Evolutionary conservation across 202 grass and related monocot genomes (phyloP).

Genomic region (Zizania palustris): DNA sequence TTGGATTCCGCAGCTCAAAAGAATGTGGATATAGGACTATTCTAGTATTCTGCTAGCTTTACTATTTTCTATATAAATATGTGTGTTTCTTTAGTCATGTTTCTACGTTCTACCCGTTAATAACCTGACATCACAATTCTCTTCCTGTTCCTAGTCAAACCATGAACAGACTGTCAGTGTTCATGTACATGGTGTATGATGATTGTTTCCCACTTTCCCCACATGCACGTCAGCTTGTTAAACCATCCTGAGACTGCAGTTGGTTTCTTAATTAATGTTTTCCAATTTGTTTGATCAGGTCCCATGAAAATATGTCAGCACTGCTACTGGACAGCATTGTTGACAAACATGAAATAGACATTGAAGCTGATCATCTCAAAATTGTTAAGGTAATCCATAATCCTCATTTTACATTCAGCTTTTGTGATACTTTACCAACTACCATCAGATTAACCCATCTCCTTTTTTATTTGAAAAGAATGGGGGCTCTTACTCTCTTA

Average conservation of each 20-base stretch:
- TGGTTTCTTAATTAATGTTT: constrained; percentile 20
- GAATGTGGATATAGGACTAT: not conserved
- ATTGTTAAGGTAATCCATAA: constrained; percentile 83
- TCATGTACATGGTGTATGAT: not conserved
- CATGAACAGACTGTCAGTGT: not conserved
- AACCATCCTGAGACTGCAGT: not conserved
- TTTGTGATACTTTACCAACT: not conserved
- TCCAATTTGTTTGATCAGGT: constrained; percentile 56
- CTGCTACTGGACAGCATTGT: constrained; percentile 79
- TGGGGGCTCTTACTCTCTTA: not conserved
- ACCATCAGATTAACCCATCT: not conserved
- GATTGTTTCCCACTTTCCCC: constrained; percentile 10
- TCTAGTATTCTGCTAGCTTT: not conserved
- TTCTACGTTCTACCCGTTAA: not conserved
- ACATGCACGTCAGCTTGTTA: constrained; percentile 28
- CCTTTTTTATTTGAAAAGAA: not conserved
- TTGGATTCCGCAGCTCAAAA: constrained; percentile 1
- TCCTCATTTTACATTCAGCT: constrained; percentile 29
- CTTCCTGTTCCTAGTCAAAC: not conserved
- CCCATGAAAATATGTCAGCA: constrained; percentile 85
- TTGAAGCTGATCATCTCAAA: constrained; percentile 71
- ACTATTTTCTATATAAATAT: not conserved
- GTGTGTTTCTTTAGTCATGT: not conserved
- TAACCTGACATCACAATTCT: not conserved
- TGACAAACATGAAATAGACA: constrained; percentile 87